A percentile compares a stretch with the other conserved stretches of the same genome.
These are phyloP conservation scores for Hemisphaericaspora nanyangensis DNA, from an alignment of 805 yeast genomes.

Conservation along the genomic window DNA sequence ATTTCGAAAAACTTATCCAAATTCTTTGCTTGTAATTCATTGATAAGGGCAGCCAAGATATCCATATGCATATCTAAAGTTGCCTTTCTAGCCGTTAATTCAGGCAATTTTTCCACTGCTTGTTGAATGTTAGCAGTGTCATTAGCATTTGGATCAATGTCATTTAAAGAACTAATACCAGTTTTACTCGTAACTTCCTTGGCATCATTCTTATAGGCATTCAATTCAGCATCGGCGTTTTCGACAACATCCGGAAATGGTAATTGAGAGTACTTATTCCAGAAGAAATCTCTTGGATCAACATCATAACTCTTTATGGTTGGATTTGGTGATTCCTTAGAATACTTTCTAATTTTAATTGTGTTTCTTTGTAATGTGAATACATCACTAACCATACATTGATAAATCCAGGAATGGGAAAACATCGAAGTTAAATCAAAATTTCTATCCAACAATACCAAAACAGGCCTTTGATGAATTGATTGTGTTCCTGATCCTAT, in stretches of 20 bases:
- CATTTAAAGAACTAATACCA: constrained; percentile 67
- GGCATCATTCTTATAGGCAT: constrained; percentile 81
- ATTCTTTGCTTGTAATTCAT: constrained; percentile 79
- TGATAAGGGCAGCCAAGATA: constrained; percentile 77
- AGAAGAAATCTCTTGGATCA: constrained; percentile 91
- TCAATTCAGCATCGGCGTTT: constrained; percentile 81
- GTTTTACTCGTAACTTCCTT: constrained; percentile 78
- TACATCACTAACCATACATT: constrained; percentile 92
- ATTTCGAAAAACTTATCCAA: constrained; percentile 91
- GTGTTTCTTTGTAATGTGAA: constrained; percentile 80
- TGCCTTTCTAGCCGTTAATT: constrained; percentile 80
- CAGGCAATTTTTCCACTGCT: constrained; percentile 91
- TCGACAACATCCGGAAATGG: constrained; percentile 99
- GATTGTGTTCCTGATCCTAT: constrained; percentile 16
- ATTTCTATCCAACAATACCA: constrained; percentile 81
- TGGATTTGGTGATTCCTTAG: constrained; percentile 24
- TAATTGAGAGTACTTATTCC: constrained; percentile 76
- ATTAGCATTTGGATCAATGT: constrained; percentile 55
- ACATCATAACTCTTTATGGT: constrained; percentile 70
- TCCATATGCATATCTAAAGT: constrained; percentile 97
- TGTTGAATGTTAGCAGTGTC: constrained; percentile 71
- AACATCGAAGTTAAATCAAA: constrained; percentile 91
- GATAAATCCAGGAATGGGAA: constrained; percentile 96
- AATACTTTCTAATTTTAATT: constrained; percentile 50
- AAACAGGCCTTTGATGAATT: constrained; percentile 60